Conservation (phyloP, 331 rosid genomes). For the Malus hybrid region DNA sequence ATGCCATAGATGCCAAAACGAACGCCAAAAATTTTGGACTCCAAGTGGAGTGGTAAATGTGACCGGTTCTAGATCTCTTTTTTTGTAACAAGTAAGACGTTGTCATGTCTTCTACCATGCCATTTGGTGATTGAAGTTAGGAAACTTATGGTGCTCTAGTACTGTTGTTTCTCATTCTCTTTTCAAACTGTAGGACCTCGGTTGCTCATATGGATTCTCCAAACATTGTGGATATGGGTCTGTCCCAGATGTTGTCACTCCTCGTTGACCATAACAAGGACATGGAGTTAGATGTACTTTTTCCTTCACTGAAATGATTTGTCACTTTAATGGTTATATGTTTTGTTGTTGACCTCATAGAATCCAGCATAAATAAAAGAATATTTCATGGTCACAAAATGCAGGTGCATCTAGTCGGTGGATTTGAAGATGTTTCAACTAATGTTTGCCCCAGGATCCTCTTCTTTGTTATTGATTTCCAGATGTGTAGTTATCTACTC, state of each 20-base stretch:
- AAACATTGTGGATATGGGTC: slow-evolving; percentile 51
- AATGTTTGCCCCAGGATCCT: slow-evolving; percentile 44
- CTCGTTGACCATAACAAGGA: slow-evolving; percentile 35
- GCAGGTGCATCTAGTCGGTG: slow-evolving; percentile 86
- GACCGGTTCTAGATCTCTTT: neutral
- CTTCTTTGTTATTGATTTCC: slow-evolving; percentile 41
- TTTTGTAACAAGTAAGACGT: neutral
- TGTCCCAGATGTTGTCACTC: slow-evolving; percentile 64
- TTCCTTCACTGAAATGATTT: neutral
- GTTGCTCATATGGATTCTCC: slow-evolving; percentile 88
- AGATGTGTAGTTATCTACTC: slow-evolving; percentile 20
- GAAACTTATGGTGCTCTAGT: neutral
- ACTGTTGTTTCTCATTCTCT: neutral
- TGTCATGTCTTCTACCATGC: neutral
- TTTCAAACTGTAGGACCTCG: slow-evolving; percentile 46
- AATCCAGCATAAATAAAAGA: slow-evolving; percentile 8
- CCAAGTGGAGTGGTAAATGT: neutral
- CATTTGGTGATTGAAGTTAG: neutral
- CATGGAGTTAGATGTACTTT: slow-evolving; percentile 51
- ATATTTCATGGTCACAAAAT: slow-evolving; percentile 1
- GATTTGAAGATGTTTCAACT: slow-evolving; percentile 63
- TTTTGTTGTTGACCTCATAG: neutral
- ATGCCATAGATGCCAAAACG: neutral
- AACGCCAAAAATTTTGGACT: neutral
- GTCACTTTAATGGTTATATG: neutral